Evolutionary conservation across 1,284 basidiomycete genomes (phyloP), one percentile per base, ranked within the genome.

Genomic region (Malassezia globosa): DNA sequence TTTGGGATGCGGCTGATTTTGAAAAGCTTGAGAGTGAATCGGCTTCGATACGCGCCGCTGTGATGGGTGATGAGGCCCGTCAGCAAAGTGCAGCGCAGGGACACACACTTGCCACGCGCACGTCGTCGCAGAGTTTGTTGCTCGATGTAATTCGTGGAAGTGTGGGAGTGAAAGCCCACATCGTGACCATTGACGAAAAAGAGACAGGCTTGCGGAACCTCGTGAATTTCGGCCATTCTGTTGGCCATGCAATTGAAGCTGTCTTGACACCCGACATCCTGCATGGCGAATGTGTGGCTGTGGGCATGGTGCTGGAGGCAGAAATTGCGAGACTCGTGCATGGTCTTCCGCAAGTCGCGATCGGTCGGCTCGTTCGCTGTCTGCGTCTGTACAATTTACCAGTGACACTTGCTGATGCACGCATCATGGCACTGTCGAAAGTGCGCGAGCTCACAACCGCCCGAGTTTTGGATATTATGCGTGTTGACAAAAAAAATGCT

Each of bases 401-500:
- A 33, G 60, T 67, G 41, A 52, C 61, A 19, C 58, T 71, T 26
- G 48, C 48, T 23, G 68, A 71, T 54, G 43, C 66, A 26, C 58
- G 66, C 23, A 58, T 71, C 42, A 58, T 58, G 65, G 76, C 36
- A 82, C 84, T 55, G 83, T 85, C 58, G 81, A 85, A 5, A 73
- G 78, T 84, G 8, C 63, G 69, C 42, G 75, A 79, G 45, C 80
- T 96, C 51, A 82, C 82, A 13, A 82, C 89, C 43, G 82, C 87
- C 52, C 79, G 81, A 18, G 77, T 99, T 13, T 78, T 97, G 37
- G 88, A 96, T 73, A 85, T 95, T 69, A 81, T 81, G 80, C 80
- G 79, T 56, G 82, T 97, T 54, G 92, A 99, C 79, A 97, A 99
- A 79, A 97, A 99, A 79, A 97, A 97, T 72, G 83, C 82, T 49